Evolutionary conservation across 1,139 yeast genomes (phyloP).

Genomic region (Geotrichum aggregatum): DNA sequence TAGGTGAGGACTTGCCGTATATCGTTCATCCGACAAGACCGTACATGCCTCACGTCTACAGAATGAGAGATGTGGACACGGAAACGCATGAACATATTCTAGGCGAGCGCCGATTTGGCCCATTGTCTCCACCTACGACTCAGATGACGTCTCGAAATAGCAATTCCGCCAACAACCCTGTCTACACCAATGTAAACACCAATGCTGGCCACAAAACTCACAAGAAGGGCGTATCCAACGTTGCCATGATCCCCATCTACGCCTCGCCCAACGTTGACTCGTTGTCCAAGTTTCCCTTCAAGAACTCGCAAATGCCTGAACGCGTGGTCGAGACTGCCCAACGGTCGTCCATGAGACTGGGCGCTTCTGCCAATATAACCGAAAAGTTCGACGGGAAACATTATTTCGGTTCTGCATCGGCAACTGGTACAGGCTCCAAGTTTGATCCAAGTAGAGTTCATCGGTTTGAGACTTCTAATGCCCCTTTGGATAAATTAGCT

Average conservation of each 20-base stretch:
- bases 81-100: not conserved
- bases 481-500: too few species aligned
- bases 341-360: not conserved
- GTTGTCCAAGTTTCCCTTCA: conserved; percentile 10
- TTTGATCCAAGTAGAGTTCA: conserved; percentile 1
- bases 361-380: conserved; percentile 6
- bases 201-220: not conserved
- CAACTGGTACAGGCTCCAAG: not conserved
- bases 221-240: not conserved
- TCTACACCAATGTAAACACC: too few species aligned
- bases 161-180: not conserved
- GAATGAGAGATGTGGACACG: conserved; percentile 5
- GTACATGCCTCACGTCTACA: conserved; percentile 10
- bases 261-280: conserved; percentile 10
- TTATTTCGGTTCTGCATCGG: not conserved
- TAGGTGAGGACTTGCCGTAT: not conserved
- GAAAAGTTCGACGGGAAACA: not conserved
- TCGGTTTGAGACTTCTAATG: conserved; percentile 1
- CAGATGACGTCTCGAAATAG: not conserved
- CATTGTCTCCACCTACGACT: conserved; percentile 1
- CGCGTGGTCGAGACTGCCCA: not conserved
- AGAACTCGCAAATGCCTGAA: conserved; percentile 11
- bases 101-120: not conserved
- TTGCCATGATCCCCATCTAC: conserved; percentile 9
- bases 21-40: conserved; percentile 10